Evolutionary conservation across 2,329 filamentous ascomycete genomes (phyloP), one percentile per base, ranked within the genome.

Genomic region (Verticillium tricorpus): DNA sequence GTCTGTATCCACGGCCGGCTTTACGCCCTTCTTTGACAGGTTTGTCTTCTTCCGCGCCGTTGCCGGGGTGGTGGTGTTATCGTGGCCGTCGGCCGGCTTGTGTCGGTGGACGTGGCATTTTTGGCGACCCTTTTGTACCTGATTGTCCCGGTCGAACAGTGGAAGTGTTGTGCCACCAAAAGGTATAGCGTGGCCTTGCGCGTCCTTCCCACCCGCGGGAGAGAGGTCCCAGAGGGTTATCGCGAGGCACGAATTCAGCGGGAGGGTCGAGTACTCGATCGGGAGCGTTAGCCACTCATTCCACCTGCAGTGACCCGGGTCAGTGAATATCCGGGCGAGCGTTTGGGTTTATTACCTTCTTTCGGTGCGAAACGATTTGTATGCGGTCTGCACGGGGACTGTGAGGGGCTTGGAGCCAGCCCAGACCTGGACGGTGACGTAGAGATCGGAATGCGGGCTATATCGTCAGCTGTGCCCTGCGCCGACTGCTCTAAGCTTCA

Each of bases 211-310:
- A 12, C 91, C 91, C 12, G 89, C 86, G 0, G 93, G 92, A 2
- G 92, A 96, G 17, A 97, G 76, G 72, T 99, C 96, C 95, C 95
- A 99, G 62, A 98, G 78, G 0, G 96, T 99, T 63, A 99, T 92
- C 22, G 93, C 93, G 39, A 99, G 83, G 70, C 92, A 90, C 2
- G 93, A 88, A 69, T 92, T 91, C 54, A 89, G 80, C 0, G 95
- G 93, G 1, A 96, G 84, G 62, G 90, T 89, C 64, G 91, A 89
- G 74, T 97, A 95, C 5, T 88, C 85, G 64, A 98, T 87, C 0
- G 95, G 94, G 45, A 99, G 80, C 35, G 89, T 87, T 32, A 99
- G 85, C 95, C 96, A 99, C 78, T 98, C 94, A 73, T 96, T 97
- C 95, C 95, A 97, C 72, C 87, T 88, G 62, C 70, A 68, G 34